Evolutionary conservation across 2,329 filamentous ascomycete genomes (phyloP), one percentile per base, ranked within the genome.

Genomic region (Paracoccidioides lutzii): DNA sequence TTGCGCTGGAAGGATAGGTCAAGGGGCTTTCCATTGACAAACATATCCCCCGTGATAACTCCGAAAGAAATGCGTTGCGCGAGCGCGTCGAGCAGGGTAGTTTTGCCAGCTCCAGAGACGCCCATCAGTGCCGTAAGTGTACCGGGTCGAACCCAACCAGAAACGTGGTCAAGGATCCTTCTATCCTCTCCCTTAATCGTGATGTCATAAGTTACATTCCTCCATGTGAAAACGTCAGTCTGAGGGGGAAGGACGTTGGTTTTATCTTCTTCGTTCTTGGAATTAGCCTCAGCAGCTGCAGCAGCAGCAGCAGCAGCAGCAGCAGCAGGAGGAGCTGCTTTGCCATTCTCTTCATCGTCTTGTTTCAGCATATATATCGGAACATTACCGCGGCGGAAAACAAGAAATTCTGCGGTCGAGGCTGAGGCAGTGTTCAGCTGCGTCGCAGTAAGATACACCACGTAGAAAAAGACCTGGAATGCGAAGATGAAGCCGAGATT

Each of bases 401-500:
- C 81, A 0, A 90, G 76, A 0, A 83, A 79, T 64, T 90, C 85
- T 0, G 83, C 85, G 0, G 79, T 83, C 53, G 80, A 85, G 1
- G 74, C 72, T 0, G 78, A 80, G 0, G 78, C 74, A 0, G 83
- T 83, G 67, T 86, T 86, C 61, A 85, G 60, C 63, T 89, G 85
- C 0, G 79, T 78, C 0, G 80, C 80, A 14, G 79, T 48, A 52
- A 88, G 78, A 69, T 89, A 87, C 0, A 84, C 61, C 3, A 69
- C 57, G 70, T 83, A 79, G 71, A 88, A 87, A 55, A 77, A 80
- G 35, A 86, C 61, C 53, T 84, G 69, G 67, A 88, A 87, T 0
- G 68, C 84, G 14, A 83, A 65, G 1, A 88, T 66, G 55, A 89
- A 85, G 0, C 84, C 85, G 57, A 87, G 77, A 64, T 88, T 88